Base-by-base conservation (phyloP, 2,329 filamentous ascomycete genomes). In the Sclerotinia glacialis region DNA sequence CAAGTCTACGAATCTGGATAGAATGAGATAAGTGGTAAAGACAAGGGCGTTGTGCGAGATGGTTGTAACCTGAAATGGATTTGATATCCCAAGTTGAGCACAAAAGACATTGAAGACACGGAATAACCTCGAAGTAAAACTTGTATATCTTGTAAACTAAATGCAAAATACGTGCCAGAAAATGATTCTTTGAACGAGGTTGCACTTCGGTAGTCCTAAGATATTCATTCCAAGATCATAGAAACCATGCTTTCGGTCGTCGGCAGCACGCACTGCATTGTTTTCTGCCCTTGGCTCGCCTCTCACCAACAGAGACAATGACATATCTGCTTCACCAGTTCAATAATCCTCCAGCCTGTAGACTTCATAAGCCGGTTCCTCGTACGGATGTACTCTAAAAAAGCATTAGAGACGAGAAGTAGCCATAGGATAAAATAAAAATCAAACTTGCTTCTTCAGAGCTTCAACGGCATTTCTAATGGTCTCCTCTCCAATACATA, bases 401-500 rank as follows among this genome's bases (percentile, higher is more conserved):
- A 69, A 3, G 67, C 28, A 37, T 71, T 23, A 67, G 69, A 53
- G 61, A 23, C 47, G 21, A 1, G 8, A n/a, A 23, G 37, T 56
- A 12, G 11, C 1, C 3, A 37, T 37, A 67, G 9, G 21, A 68
- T 18, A 71, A 55, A 49, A 62, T 5, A 44, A 21, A 14, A 47
- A 44, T 40, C 23, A 64, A 26, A 80, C 83, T 72, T 71, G 89
- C 89, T 78, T 80, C 76, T 89, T 91, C 76, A 91, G 74, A 7
- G 86, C 88, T 31, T 80, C 81, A 0, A 91, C 87, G 1, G 83
- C 88, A 47, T 80, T 80, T 67, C 78, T 80, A 0, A 81, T 80
- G 14, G 84, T 79, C 8, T 88, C 84, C 71, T 83, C 81, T 0
- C 87, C 86, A 0, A 85, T 72, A 73, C 87, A 88, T 2, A 89